These are phyloP conservation scores for Leishmania martiniquensis DNA, from an alignment of 208 protist species.

Conservation along the genomic window DNA sequence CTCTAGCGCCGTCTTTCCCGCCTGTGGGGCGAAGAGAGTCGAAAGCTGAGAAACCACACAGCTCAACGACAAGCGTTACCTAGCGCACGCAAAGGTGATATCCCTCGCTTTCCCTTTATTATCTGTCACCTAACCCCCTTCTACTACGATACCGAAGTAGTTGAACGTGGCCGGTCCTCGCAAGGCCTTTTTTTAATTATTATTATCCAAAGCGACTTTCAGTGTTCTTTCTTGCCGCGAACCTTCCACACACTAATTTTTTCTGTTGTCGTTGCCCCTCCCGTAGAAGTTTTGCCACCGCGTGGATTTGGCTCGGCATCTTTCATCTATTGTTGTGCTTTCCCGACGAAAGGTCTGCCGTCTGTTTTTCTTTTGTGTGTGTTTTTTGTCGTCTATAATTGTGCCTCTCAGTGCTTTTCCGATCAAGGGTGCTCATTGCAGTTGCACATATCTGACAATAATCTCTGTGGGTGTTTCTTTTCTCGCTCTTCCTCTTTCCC, in stretches of 20 bases:
- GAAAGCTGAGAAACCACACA: not conserved
- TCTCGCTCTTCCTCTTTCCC: not conserved
- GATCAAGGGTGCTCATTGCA: not conserved
- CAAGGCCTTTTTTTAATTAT: not conserved
- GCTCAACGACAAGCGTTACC: not conserved
- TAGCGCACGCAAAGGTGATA: not conserved
- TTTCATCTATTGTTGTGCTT: not conserved
- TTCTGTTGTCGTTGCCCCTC: not conserved
- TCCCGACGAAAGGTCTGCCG: not conserved
- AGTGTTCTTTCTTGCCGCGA: not conserved
- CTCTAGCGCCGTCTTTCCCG: not conserved
- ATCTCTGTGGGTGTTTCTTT: not conserved
- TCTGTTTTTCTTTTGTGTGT: too few relatives aligned
- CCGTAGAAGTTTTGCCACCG: not conserved
- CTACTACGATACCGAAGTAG: not conserved
- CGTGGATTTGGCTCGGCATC: not conserved
- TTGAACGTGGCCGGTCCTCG: not conserved
- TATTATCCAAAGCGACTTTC: too few relatives aligned
- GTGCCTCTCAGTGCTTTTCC: not conserved
- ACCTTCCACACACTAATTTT: not conserved
- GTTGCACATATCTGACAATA: not conserved
- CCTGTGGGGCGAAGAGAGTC: not conserved
- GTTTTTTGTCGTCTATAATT: not conserved
- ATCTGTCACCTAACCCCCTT: not conserved
- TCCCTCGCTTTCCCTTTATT: not conserved